Conservation (phyloP, 2,329 filamentous ascomycete species). For the Coniochaeta sp. region DNA sequence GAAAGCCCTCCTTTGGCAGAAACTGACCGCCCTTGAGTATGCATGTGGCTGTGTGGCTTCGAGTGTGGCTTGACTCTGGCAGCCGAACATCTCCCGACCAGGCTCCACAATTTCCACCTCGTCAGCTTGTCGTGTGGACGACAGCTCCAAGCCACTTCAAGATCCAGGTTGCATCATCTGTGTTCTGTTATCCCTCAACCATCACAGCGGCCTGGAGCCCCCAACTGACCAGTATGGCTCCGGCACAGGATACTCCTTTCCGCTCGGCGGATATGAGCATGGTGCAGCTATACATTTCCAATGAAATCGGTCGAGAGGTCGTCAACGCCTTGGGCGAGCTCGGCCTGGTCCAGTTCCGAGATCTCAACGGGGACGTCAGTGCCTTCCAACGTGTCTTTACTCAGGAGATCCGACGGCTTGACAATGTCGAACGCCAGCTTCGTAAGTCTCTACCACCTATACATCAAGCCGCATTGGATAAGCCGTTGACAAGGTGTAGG, state of each 20-base stretch:
- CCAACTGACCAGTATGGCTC: conserved; percentile 44
- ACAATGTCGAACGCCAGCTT: conserved; percentile 96
- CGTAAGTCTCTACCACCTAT: conserved; percentile 48
- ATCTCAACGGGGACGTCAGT: conserved; percentile 87
- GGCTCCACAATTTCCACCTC: conserved; percentile 1
- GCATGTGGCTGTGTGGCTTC: neutral
- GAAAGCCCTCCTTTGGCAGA: conserved; percentile 1
- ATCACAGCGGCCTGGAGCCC: conserved; percentile 10
- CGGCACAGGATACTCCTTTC: conserved; percentile 86
- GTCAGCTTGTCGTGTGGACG: neutral
- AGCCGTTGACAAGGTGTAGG: conserved; percentile 38
- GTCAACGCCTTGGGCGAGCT: conserved; percentile 94
- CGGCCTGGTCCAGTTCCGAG: conserved; percentile 92
- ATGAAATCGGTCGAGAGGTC: conserved; percentile 96
- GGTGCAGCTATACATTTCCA: conserved; percentile 98
- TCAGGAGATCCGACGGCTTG: conserved; percentile 91
- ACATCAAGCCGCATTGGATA: neutral
- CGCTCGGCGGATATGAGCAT: conserved; percentile 99
- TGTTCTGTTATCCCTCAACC: neutral
- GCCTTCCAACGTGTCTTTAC: conserved; percentile 97
- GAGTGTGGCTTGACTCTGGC: neutral
- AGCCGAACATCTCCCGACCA: conserved; percentile 1
- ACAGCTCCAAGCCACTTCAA: neutral
- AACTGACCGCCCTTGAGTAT: neutral
- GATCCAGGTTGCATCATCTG: conserved; percentile 2